phyloP scores from a whole-genome alignment of 257 asterid genomes.

The Cruciata laevipes region DNA sequence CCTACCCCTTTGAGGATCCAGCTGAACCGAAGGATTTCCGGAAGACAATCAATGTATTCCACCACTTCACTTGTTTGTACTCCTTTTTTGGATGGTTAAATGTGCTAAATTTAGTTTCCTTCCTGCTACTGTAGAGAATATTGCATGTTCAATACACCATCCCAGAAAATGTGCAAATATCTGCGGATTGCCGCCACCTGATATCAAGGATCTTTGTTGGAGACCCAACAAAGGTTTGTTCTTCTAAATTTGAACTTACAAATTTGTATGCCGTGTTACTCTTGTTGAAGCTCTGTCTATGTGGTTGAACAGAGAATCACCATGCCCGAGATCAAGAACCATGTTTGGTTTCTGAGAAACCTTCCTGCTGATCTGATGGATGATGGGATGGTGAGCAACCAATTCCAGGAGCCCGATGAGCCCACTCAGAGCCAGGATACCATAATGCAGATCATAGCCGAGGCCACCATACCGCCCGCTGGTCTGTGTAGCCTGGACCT shows the following conservation, averaged over 20 bases:
- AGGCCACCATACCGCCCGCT: slow-evolving; percentile 86
- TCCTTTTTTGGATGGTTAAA: not conserved
- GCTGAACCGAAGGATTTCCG: slow-evolving; percentile 72
- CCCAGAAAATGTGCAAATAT: slow-evolving; percentile 50
- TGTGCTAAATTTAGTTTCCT: not conserved
- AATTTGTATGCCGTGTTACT: too few relatives aligned
- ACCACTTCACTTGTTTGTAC: not conserved
- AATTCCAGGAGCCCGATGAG: slow-evolving; percentile 79
- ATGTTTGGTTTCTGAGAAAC: slow-evolving; percentile 75
- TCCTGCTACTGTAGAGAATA: slow-evolving; percentile 38
- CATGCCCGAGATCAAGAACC: slow-evolving; percentile 65
- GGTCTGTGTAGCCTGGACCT: slow-evolving; percentile 60
- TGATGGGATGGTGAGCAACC: slow-evolving; percentile 46
- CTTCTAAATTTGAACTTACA: not conserved
- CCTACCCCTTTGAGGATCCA: slow-evolving; percentile 91
- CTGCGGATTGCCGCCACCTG: slow-evolving; percentile 61
- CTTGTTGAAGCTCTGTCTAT: not conserved
- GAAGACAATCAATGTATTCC: slow-evolving; percentile 48
- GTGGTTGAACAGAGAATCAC: slow-evolving; percentile 63
- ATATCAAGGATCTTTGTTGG: slow-evolving; percentile 64
- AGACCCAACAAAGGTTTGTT: slow-evolving; percentile 58
- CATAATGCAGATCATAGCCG: slow-evolving; percentile 86
- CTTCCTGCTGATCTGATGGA: slow-evolving; percentile 90
- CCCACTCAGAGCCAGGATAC: slow-evolving; percentile 83
- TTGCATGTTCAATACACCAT: slow-evolving; percentile 55